Evolutionary conservation across 495 filamentous ascomycete species (phyloP).

Genomic region (Xylaria nigripes): DNA sequence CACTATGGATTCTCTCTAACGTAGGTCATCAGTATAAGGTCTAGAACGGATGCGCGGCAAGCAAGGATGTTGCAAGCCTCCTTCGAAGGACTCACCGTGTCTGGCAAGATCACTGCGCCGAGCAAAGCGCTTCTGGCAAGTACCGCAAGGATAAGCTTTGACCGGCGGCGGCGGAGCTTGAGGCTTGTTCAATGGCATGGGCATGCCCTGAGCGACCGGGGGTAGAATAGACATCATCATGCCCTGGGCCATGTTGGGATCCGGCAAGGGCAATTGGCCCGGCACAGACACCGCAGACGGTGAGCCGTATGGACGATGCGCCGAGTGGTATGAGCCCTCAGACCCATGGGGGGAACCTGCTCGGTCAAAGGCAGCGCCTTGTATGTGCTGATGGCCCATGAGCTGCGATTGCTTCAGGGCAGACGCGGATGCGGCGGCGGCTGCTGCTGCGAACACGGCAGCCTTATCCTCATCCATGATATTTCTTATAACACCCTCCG

Average conservation of each 20-base stretch:
- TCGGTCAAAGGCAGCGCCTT: slow-evolving; percentile 56
- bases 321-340: slow-evolving; percentile 55
- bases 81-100: slow-evolving; percentile 59
- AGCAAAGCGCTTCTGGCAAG: slow-evolving; percentile 87
- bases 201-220: slow-evolving; percentile 26
- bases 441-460: slow-evolving; percentile 43
- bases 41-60: neutral
- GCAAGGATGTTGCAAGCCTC: neutral
- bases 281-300: slow-evolving; percentile 44
- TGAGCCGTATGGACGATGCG: slow-evolving; percentile 25
- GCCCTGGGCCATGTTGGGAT: slow-evolving; percentile 41
- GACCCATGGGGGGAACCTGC: slow-evolving; percentile 61
- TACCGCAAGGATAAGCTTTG: slow-evolving; percentile 87
- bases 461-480: slow-evolving; percentile 59
- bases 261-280: slow-evolving; percentile 40
- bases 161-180: slow-evolving; percentile 22
- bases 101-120: slow-evolving; percentile 88
- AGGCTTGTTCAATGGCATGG: slow-evolving; percentile 27
- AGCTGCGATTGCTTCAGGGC: slow-evolving; percentile 50
- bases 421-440: slow-evolving; percentile 43
- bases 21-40: slow-evolving; percentile 23
- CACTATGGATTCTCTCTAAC: slow-evolving; percentile 90
- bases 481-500: slow-evolving; percentile 47
- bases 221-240: slow-evolving; percentile 30
- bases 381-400: slow-evolving; percentile 46